These are phyloP conservation scores for Apophysomyces trapeziformis DNA, from an alignment of 371 early-diverging fungal species.

Conservation along the genomic window DNA sequence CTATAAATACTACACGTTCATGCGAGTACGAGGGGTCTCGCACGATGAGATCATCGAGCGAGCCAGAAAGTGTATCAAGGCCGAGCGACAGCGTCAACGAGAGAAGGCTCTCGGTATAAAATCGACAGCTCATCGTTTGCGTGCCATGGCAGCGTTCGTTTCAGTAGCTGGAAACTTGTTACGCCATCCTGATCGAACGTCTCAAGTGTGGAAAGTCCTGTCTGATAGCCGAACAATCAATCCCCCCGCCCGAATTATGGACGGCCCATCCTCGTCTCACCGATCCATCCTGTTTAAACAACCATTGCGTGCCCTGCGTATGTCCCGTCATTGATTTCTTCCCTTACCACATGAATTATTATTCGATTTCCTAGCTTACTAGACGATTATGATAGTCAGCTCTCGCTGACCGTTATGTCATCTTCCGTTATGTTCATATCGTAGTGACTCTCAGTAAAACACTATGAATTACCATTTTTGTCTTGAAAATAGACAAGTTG, in stretches of 20 bases:
- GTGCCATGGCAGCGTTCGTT: background rate
- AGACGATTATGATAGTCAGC: no score
- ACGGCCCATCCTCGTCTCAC: background rate
- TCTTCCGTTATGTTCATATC: no score
- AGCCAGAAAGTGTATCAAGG: background rate
- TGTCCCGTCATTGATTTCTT: background rate
- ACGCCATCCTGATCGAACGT: background rate
- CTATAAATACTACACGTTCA: slow-evolving; percentile 12
- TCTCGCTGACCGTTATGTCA: no score
- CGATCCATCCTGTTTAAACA: background rate
- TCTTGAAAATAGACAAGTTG: no score
- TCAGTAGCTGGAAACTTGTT: background rate
- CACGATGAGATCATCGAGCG: slow-evolving; percentile 15
- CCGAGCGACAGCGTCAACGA: background rate
- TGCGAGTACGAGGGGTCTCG: slow-evolving; percentile 14
- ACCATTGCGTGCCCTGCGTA: slow-evolving; percentile 3
- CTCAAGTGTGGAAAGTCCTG: background rate
- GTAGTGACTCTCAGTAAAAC: no score
- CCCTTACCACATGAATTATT: no score
- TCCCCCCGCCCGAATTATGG: background rate
- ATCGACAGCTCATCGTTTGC: background rate
- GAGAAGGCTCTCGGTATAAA: background rate
- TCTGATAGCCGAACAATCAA: background rate
- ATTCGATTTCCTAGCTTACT: no score
- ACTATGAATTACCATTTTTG: no score